Conservation (phyloP, 1,284 basidiomycete species). For the Butyriboletus appendiculatus region DNA sequence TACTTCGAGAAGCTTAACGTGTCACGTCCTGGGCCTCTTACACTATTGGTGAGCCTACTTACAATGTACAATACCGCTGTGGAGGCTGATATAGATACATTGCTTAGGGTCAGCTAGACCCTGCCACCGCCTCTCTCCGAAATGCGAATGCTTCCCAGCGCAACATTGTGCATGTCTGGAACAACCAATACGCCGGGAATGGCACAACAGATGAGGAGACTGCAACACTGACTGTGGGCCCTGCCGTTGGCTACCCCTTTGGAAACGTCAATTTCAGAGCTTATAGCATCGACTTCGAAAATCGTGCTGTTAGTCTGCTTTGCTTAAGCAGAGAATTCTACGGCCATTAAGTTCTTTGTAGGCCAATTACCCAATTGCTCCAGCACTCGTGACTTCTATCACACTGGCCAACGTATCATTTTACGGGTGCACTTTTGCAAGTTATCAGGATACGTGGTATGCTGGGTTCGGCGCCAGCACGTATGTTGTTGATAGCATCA, state of each 20-base stretch:
- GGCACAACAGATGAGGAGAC: slow-evolving; percentile 55
- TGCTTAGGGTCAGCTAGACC: slow-evolving; percentile 52
- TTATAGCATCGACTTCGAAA: slow-evolving; percentile 70
- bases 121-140: slow-evolving; percentile 34
- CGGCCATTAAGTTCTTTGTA: slow-evolving; percentile 21
- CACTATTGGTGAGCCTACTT: slow-evolving; percentile 45
- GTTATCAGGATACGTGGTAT: slow-evolving; percentile 70
- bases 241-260: slow-evolving; percentile 50
- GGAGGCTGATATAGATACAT: slow-evolving; percentile 1
- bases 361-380: slow-evolving; percentile 60
- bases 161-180: slow-evolving; percentile 59
- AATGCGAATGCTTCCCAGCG: slow-evolving; percentile 39
- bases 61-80: neutral
- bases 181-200: slow-evolving; percentile 43
- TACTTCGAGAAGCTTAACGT: slow-evolving; percentile 64
- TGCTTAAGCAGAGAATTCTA: neutral
- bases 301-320: slow-evolving; percentile 51
- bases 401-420: slow-evolving; percentile 67
- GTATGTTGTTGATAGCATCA: slow-evolving; percentile 60
- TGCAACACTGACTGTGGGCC: slow-evolving; percentile 54
- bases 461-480: slow-evolving; percentile 60
- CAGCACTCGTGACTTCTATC: slow-evolving; percentile 59
- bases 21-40: slow-evolving; percentile 53
- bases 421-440: slow-evolving; percentile 63
- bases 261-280: slow-evolving; percentile 61